Conservation (phyloP, 2,329 filamentous ascomycete genomes). For the Cercospora janseana region DNA sequence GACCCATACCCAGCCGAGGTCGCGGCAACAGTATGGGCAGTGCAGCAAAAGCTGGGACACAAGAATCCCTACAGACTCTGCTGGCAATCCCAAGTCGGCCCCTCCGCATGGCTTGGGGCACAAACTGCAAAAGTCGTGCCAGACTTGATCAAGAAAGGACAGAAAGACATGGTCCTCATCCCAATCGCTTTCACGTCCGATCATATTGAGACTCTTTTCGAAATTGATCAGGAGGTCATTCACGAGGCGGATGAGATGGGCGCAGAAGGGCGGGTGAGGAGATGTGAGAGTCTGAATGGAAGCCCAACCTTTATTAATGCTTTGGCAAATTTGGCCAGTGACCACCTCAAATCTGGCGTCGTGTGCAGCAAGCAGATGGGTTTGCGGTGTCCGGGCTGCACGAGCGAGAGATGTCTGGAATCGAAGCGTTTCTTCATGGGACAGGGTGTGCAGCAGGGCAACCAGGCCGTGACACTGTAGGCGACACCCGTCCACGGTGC, state of each 20-base stretch:
- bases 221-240: slow-evolving; percentile 93
- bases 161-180: slow-evolving; percentile 86
- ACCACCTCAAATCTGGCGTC: slow-evolving; percentile 69
- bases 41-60: slow-evolving; percentile 88
- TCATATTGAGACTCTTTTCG: slow-evolving; percentile 95
- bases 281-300: slow-evolving; percentile 88
- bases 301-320: slow-evolving; percentile 86
- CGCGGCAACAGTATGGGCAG: slow-evolving; percentile 89
- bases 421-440: slow-evolving; percentile 64
- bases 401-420: slow-evolving; percentile 80
- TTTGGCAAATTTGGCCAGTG: slow-evolving; percentile 79
- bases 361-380: slow-evolving; percentile 83
- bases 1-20: slow-evolving; percentile 96
- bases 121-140: slow-evolving; percentile 88
- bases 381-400: slow-evolving; percentile 88
- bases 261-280: slow-evolving; percentile 65
- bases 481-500: too few relatives aligned
- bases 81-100: slow-evolving; percentile 98
- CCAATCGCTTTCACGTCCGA: slow-evolving; percentile 99
- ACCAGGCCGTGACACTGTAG: slow-evolving; percentile 33
- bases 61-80: slow-evolving; percentile 89
- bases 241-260: slow-evolving; percentile 76
- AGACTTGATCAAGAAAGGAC: slow-evolving; percentile 83
- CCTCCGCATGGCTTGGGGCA: slow-evolving; percentile 90
- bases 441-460: slow-evolving; percentile 31